phyloP scores from a whole-genome alignment of 2,329 filamentous ascomycete species.

The Aspergillus tanneri region DNA sequence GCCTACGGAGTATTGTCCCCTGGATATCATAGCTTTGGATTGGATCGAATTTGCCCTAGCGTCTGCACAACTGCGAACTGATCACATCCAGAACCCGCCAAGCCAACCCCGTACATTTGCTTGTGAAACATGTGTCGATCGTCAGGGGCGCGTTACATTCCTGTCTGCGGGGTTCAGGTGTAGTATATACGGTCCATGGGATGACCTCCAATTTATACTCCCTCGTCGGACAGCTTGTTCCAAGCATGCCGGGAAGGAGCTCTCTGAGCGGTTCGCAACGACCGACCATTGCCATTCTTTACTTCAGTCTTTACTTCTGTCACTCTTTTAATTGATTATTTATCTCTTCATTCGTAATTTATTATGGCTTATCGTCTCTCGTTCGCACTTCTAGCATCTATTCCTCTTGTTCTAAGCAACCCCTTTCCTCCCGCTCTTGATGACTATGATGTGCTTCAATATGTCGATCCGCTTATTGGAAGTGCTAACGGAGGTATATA shows the following conservation, averaged over 20 bases:
- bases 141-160: background rate
- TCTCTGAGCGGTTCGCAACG: background rate
- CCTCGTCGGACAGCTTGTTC: background rate
- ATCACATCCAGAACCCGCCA: background rate
- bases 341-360: background rate
- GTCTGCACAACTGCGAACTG: background rate
- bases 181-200: too few species aligned
- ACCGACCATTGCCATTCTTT: background rate
- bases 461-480: constrained; percentile 55
- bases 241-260: constrained; percentile 8
- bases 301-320: background rate
- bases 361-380: constrained; percentile 7
- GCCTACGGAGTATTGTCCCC: too few species aligned
- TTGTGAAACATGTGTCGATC: background rate
- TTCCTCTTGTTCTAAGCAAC: constrained; percentile 11
- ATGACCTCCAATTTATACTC: too few species aligned
- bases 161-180: too few species aligned
- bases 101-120: background rate
- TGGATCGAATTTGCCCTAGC: background rate
- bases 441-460: constrained; percentile 45
- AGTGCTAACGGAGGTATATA: constrained; percentile 48
- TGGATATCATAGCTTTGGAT: too few species aligned
- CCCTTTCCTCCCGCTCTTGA: constrained; percentile 12
- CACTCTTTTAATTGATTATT: background rate
- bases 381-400: constrained; percentile 7